These are phyloP conservation scores for Cercospora sp. DNA, from an alignment of 2,329 filamentous ascomycete species.

Conservation along the genomic window DNA sequence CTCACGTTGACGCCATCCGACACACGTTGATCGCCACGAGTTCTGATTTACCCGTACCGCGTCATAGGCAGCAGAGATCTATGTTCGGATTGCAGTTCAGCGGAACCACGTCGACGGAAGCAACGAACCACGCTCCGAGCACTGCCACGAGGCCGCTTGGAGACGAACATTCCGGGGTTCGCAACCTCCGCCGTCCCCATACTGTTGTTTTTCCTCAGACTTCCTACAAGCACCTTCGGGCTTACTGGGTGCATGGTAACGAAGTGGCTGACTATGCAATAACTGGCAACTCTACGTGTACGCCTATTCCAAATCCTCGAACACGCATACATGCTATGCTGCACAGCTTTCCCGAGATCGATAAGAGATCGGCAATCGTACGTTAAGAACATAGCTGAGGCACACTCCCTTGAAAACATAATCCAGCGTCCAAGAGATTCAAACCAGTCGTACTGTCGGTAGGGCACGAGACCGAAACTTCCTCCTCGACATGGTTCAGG, in stretches of 20 bases:
- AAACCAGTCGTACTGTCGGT: not conserved
- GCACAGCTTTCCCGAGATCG: not conserved
- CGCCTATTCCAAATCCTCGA: not conserved
- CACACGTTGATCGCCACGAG: not conserved
- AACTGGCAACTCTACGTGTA: not conserved
- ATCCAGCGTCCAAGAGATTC: not conserved
- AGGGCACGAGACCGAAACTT: not conserved
- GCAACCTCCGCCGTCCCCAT: not conserved
- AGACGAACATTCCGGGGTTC: not conserved
- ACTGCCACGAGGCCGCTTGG: not conserved
- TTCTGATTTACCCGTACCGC: not conserved
- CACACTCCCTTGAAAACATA: not conserved
- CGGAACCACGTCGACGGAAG: not conserved
- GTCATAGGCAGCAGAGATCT: not conserved
- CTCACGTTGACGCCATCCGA: not conserved
- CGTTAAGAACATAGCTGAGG: not conserved
- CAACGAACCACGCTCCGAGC: not conserved
- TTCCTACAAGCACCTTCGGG: not conserved
- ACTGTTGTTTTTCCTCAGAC: not conserved
- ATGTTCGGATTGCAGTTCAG: not conserved
- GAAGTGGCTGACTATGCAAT: not conserved
- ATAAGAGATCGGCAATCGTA: not conserved
- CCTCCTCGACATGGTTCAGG: not conserved
- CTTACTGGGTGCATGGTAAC: not conserved
- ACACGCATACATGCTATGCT: not conserved